Percentiles rank a stretch among this genome's conserved stretches.
Conservation (phyloP, 176 grass and related monocot species). For the Oryza officinalis region DNA sequence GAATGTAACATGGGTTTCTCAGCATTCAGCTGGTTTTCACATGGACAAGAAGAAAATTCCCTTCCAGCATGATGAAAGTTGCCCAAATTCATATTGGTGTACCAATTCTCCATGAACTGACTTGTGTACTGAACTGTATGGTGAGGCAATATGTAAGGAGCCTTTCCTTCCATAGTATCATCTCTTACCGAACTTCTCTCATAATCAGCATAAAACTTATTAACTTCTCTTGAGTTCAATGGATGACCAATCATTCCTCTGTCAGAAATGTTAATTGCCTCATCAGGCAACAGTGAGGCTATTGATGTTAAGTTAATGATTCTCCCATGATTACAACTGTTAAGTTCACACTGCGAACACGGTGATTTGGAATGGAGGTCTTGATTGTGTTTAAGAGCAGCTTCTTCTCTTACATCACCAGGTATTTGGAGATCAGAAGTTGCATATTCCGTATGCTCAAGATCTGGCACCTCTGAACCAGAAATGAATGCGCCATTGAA, state of each 20-base stretch:
- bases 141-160: not conserved
- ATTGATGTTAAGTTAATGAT: not conserved
- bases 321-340: not conserved
- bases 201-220: conserved; percentile 9
- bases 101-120: not conserved
- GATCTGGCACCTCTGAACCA: not conserved
- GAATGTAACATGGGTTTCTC: not conserved
- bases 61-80: not conserved
- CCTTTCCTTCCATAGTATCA: conserved; percentile 9
- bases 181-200: not conserved
- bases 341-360: not conserved
- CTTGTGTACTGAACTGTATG: not conserved
- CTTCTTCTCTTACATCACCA: conserved; percentile 1
- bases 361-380: not conserved
- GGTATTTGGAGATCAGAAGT: not conserved
- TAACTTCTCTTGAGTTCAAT: conserved; percentile 14
- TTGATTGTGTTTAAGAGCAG: not conserved
- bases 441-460: not conserved
- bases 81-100: not conserved
- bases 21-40: not conserved
- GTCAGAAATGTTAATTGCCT: not conserved
- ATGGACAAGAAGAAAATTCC: not conserved
- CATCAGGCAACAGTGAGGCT: not conserved
- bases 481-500: not conserved
- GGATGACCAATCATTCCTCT: not conserved